These are phyloP conservation scores for Fusarium sp. DNA, from an alignment of 2,329 filamentous ascomycete genomes.

Conservation along the genomic window DNA sequence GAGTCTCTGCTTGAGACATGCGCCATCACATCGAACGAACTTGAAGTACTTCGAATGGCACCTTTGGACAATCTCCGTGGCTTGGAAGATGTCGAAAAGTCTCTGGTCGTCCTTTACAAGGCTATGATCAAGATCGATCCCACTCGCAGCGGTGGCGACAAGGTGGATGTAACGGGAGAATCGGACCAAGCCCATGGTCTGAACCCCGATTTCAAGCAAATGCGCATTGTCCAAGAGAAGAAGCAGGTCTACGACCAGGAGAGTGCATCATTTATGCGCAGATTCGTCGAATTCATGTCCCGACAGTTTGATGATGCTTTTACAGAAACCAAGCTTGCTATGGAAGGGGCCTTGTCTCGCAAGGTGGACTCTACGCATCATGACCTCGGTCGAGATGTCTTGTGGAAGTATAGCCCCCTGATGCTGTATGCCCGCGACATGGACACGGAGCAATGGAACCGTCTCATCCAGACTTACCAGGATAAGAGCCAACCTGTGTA, in stretches of 20 bases:
- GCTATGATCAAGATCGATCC: slow-evolving; percentile 95
- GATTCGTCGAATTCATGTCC: slow-evolving; percentile 82
- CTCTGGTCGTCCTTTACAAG: slow-evolving; percentile 83
- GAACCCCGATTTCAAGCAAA: slow-evolving; percentile 80
- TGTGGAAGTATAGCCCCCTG: slow-evolving; percentile 89
- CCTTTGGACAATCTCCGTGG: slow-evolving; percentile 75
- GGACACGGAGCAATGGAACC: slow-evolving; percentile 81
- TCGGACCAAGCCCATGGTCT: slow-evolving; percentile 58
- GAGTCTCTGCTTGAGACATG: slow-evolving; percentile 89
- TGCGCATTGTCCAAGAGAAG: slow-evolving; percentile 95
- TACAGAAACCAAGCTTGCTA: slow-evolving; percentile 70
- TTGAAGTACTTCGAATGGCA: slow-evolving; percentile 75
- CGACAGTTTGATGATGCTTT: slow-evolving; percentile 80
- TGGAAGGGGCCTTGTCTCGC: slow-evolving; percentile 66
- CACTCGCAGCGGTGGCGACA: slow-evolving; percentile 66
- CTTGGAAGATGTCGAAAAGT: slow-evolving; percentile 77
- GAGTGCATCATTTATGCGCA: slow-evolving; percentile 76
- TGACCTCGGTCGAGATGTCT: slow-evolving; percentile 71
- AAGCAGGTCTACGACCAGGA: slow-evolving; percentile 86
- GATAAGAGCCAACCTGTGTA: slow-evolving; percentile 78
- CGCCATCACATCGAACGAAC: slow-evolving; percentile 77
- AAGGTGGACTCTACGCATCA: slow-evolving; percentile 77
- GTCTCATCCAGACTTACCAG: slow-evolving; percentile 80
- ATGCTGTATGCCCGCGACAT: slow-evolving; percentile 89
- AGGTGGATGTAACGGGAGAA: slow-evolving; percentile 57